Conservation (phyloP, 208 protist genomes). For the Trypanosoma avium region DNA sequence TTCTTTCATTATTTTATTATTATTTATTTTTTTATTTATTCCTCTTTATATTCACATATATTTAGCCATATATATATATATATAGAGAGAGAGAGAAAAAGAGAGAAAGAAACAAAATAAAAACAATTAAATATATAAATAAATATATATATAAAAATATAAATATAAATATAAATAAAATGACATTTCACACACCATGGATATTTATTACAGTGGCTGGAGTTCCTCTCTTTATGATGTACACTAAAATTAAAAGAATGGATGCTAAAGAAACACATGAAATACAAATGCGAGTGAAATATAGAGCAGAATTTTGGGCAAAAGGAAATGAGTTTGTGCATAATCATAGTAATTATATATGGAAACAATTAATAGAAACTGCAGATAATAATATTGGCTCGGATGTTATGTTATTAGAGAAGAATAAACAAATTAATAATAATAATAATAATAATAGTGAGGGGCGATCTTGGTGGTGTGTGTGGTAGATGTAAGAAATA, state of each 20-base stretch:
- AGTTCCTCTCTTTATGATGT: conserved; percentile 74
- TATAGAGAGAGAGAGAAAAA: background rate
- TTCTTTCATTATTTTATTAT: too few species aligned
- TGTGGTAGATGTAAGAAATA: conserved; percentile 5
- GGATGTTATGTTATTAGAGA: conserved; percentile 30
- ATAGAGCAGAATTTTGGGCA: conserved; percentile 77
- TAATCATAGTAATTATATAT: conserved; percentile 29
- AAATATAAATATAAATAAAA: conserved; percentile 3
- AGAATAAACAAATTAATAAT: conserved; percentile 22
- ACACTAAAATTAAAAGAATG: conserved; percentile 71
- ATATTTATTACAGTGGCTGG: conserved; percentile 50
- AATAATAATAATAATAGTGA: conserved; percentile 7
- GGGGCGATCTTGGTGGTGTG: conserved; percentile 4
- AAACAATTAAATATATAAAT: background rate
- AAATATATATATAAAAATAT: background rate
- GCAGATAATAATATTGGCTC: conserved; percentile 42
- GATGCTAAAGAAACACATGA: conserved; percentile 78
- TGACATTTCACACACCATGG: conserved; percentile 67
- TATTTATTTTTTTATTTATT: too few species aligned
- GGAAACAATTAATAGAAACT: conserved; percentile 27
- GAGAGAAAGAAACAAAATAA: conserved; percentile 12
- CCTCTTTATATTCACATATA: too few species aligned
- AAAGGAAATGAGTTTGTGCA: conserved; percentile 60
- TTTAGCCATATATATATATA: too few species aligned
- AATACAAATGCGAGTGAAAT: conserved; percentile 83